Evolutionary conservation across 768 basidiomycete genomes (phyloP).

Genomic region (Macrocybe gigantea): DNA sequence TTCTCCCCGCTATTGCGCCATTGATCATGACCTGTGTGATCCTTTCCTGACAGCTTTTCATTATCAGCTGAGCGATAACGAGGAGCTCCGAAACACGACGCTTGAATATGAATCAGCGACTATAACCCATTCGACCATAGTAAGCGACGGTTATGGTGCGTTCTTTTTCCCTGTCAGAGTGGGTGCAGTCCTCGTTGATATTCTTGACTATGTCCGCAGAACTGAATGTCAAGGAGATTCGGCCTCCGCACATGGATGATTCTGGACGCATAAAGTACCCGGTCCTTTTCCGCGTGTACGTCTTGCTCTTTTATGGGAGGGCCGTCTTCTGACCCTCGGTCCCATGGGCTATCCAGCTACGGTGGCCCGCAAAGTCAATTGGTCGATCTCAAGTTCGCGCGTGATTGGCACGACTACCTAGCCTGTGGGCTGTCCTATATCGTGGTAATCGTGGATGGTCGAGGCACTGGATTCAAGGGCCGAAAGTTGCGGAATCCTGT

Average conservation of each 20-base stretch:
- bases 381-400: constrained; percentile 58
- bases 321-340: constrained; percentile 3
- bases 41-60: constrained; percentile 41
- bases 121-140: constrained; percentile 63
- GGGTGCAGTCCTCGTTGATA: constrained; percentile 1
- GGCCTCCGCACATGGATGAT: constrained; percentile 90
- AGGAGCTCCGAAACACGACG: constrained; percentile 55
- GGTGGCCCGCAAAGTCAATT: constrained; percentile 87
- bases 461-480: constrained; percentile 92
- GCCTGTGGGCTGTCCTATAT: constrained; percentile 79
- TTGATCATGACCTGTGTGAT: neutral
- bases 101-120: constrained; percentile 67
- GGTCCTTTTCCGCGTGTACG: constrained; percentile 83
- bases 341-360: constrained; percentile 44
- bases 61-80: constrained; percentile 68
- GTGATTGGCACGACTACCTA: constrained; percentile 87
- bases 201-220: constrained; percentile 39
- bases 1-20: neutral
- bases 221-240: constrained; percentile 85
- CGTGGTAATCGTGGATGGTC: constrained; percentile 83
- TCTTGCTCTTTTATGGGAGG: constrained; percentile 7
- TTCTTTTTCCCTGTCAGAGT: constrained; percentile 7
- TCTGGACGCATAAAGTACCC: constrained; percentile 96
- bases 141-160: constrained; percentile 77
- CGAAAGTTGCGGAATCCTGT: constrained; percentile 80